phyloP scores from a whole-genome alignment of 192 early-diverging fungal species.

The Backusella tuberculispora region DNA sequence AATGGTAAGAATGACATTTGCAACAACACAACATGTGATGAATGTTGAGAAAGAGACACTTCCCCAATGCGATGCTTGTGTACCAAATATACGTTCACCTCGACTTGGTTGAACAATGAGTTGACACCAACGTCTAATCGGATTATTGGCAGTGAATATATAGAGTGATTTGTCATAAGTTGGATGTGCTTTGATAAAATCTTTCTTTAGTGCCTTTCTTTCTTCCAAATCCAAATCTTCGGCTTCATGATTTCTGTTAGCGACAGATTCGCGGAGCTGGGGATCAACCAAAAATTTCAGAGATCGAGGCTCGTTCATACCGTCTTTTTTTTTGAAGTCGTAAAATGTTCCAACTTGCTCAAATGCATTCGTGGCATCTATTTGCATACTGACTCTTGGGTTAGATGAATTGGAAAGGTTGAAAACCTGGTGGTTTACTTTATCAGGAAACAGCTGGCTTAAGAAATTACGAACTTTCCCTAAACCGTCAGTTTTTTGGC shows the following conservation, averaged over 20 bases:
- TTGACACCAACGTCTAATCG: constrained; percentile 51
- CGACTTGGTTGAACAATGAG: constrained; percentile 52
- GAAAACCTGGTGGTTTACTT: not conserved
- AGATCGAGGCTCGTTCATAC: constrained; percentile 26
- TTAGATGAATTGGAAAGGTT: not conserved
- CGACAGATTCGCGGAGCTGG: constrained; percentile 25
- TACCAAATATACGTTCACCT: constrained; percentile 52
- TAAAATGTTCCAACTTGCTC: constrained; percentile 33
- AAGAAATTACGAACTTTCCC: not conserved
- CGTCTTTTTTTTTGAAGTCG: constrained; percentile 24
- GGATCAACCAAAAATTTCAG: constrained; percentile 31
- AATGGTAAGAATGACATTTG: constrained; percentile 50
- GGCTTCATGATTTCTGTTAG: constrained; percentile 27
- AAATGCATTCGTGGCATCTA: constrained; percentile 28
- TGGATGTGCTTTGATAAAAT: constrained; percentile 50
- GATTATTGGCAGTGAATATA: constrained; percentile 52
- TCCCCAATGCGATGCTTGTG: constrained; percentile 38
- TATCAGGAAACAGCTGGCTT: not conserved
- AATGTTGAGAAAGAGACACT: constrained; percentile 50
- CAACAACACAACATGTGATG: constrained; percentile 51
- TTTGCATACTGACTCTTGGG: constrained; percentile 21
- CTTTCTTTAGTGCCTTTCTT: constrained; percentile 43
- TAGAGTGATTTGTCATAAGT: constrained; percentile 57
- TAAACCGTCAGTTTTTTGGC: not conserved
- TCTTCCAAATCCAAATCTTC: constrained; percentile 41